Percentiles rank a stretch among this genome's conserved stretches.
These are phyloP conservation scores for Fraxinus angustifolia DNA, from an alignment of 305 asterid genomes.

Conservation along the genomic window DNA sequence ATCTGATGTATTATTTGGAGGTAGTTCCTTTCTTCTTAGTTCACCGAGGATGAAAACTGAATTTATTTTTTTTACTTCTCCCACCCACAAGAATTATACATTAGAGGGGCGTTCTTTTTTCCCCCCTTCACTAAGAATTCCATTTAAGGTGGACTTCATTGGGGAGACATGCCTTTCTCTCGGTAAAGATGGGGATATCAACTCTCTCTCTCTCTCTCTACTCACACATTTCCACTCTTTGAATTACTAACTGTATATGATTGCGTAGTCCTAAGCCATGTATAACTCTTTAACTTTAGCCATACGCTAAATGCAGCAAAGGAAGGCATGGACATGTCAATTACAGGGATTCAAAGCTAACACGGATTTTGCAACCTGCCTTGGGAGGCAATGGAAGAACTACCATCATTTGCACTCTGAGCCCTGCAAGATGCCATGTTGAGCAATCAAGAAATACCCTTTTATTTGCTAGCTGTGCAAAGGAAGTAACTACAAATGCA, in stretches of 20 bases:
- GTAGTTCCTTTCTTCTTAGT: slow-evolving; percentile 6
- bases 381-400: slow-evolving; percentile 98
- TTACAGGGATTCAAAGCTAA: slow-evolving; percentile 92
- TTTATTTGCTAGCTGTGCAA: slow-evolving; percentile 86
- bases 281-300: slow-evolving; percentile 7
- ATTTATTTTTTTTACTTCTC: not conserved
- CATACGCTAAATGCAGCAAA: slow-evolving; percentile 62
- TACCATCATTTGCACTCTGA: slow-evolving; percentile 87
- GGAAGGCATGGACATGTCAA: slow-evolving; percentile 88
- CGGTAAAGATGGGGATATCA: not conserved
- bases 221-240: not conserved
- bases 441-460: slow-evolving; percentile 98
- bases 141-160: not conserved
- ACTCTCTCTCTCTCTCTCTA: not conserved
- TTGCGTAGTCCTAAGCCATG: not conserved
- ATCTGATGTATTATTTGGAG: slow-evolving; percentile 8
- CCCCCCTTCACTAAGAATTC: not conserved
- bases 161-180: not conserved
- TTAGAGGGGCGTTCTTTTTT: not conserved
- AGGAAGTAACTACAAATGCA: slow-evolving; percentile 93
- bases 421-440: slow-evolving; percentile 90
- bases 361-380: slow-evolving; percentile 91
- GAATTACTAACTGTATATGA: not conserved
- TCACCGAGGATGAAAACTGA: not conserved
- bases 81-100: not conserved